Evolutionary conservation across 2,329 filamentous ascomycete species (phyloP).

Genomic region (Neofusicoccum sp.): DNA sequence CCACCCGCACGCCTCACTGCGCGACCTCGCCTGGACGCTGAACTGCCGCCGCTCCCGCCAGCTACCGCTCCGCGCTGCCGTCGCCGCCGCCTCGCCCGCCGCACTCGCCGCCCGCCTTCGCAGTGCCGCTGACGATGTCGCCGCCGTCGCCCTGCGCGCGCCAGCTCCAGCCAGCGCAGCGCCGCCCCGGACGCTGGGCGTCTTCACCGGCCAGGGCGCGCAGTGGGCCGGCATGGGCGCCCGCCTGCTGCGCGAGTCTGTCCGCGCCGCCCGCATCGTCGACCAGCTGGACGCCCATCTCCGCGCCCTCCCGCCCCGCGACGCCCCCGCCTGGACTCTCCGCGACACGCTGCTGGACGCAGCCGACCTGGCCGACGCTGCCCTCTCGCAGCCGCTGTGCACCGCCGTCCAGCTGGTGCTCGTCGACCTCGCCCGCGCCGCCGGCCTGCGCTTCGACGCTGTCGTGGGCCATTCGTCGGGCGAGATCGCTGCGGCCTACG

Average conservation of each 20-base stretch:
- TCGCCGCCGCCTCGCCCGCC: too few relatives aligned
- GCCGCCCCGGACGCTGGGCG: constrained; percentile 30
- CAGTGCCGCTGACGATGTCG: background rate
- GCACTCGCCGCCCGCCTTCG: too few relatives aligned
- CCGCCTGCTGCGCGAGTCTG: constrained; percentile 34
- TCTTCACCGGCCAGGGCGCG: constrained; percentile 50
- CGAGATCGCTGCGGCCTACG: constrained; percentile 45
- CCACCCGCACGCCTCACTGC: background rate
- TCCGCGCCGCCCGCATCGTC: constrained; percentile 24
- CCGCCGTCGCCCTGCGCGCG: background rate
- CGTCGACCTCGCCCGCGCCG: constrained; percentile 31
- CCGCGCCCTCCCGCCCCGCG: too few relatives aligned
- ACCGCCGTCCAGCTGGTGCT: constrained; percentile 42
- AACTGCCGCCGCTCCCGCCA: too few relatives aligned
- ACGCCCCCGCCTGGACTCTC: constrained; percentile 28
- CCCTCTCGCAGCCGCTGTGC: constrained; percentile 37
- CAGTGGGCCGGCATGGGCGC: constrained; percentile 46
- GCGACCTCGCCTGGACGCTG: constrained; percentile 22
- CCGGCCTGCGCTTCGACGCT: constrained; percentile 33
- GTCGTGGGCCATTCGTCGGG: constrained; percentile 48
- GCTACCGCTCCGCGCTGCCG: too few relatives aligned
- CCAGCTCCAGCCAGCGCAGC: too few relatives aligned
- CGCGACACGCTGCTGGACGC: constrained; percentile 22
- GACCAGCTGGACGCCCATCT: constrained; percentile 16
- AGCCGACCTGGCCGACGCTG: constrained; percentile 25